These are phyloP conservation scores for Mortierella sp. DNA, from an alignment of 371 early-diverging fungal species.

Conservation along the genomic window DNA sequence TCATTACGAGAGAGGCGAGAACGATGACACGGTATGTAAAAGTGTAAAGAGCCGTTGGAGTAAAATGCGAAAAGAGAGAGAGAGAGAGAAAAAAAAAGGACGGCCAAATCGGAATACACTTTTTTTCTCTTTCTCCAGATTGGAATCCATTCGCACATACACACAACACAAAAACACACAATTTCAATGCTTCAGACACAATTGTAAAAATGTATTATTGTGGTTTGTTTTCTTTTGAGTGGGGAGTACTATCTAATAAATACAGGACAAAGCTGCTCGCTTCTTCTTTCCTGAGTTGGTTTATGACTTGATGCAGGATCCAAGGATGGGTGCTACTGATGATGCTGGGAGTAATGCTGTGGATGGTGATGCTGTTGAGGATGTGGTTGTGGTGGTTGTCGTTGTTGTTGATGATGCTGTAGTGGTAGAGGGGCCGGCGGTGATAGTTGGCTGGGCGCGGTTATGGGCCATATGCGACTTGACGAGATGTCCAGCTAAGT, in stretches of 20 bases:
- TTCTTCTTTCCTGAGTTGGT: not conserved
- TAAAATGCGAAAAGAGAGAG: not conserved
- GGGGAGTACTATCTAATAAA: slow-evolving; percentile 7
- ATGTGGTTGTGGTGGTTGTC: slow-evolving; percentile 8
- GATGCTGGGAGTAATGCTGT: slow-evolving; percentile 21
- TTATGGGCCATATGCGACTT: slow-evolving; percentile 89
- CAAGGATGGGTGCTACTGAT: slow-evolving; percentile 29
- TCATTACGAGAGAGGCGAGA: not conserved
- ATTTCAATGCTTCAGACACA: not conserved
- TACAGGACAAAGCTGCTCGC: not conserved
- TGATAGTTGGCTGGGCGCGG: slow-evolving; percentile 63
- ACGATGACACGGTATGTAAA: not conserved
- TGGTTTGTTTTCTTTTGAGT: not conserved
- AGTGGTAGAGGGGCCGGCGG: not conserved
- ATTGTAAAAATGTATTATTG: not conserved
- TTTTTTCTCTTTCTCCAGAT: not conserved
- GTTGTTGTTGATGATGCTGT: slow-evolving; percentile 12
- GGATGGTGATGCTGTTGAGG: slow-evolving; percentile 36
- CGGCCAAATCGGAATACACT: slow-evolving; percentile 8
- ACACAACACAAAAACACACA: not conserved
- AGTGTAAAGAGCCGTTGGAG: not conserved
- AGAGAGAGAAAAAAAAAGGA: not conserved
- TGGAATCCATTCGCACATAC: not conserved
- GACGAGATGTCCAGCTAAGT: slow-evolving; percentile 84
- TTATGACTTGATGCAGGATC: slow-evolving; percentile 50